phyloP scores from a whole-genome alignment of 2,329 filamentous ascomycete genomes.

The Pseudopithomyces maydicus region DNA sequence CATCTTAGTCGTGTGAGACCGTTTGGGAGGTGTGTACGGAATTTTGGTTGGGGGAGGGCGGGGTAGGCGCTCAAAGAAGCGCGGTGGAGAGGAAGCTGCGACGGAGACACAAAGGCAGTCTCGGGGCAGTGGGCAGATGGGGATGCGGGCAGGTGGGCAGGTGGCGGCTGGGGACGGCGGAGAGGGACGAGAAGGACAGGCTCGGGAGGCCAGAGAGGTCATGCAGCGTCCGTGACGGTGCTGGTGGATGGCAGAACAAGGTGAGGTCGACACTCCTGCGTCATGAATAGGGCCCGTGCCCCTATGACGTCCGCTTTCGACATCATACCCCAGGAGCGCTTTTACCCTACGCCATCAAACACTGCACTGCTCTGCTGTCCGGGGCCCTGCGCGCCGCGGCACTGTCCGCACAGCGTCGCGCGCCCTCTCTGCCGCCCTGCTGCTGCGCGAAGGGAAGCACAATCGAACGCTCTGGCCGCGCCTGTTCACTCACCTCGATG shows the following conservation, averaged over 20 bases:
- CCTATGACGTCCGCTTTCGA: constrained; percentile 28
- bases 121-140: background rate
- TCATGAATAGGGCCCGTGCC: constrained; percentile 19
- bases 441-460: background rate
- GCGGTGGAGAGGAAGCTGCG: background rate
- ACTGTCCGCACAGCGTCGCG: no score
- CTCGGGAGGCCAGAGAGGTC: constrained; percentile 16
- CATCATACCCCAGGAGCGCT: constrained; percentile 26
- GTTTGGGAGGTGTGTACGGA: constrained; percentile 4
- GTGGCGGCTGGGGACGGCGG: constrained; percentile 8
- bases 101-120: constrained; percentile 2
- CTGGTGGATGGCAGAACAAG: constrained; percentile 28
- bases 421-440: background rate
- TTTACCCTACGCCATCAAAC: constrained; percentile 6
- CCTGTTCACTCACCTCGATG: constrained; percentile 37
- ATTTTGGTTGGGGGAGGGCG: constrained; percentile 26
- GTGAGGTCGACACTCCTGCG: constrained; percentile 17
- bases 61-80: constrained; percentile 13
- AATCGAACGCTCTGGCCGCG: background rate
- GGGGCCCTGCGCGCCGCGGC: no score
- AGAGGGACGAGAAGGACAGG: constrained; percentile 14
- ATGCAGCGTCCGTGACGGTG: constrained; percentile 24
- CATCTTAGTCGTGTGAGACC: constrained; percentile 50
- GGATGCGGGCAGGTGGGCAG: no score
- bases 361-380: background rate